Evolutionary conservation across 306 rosid species (phyloP).

Genomic region (Vicia faba): DNA sequence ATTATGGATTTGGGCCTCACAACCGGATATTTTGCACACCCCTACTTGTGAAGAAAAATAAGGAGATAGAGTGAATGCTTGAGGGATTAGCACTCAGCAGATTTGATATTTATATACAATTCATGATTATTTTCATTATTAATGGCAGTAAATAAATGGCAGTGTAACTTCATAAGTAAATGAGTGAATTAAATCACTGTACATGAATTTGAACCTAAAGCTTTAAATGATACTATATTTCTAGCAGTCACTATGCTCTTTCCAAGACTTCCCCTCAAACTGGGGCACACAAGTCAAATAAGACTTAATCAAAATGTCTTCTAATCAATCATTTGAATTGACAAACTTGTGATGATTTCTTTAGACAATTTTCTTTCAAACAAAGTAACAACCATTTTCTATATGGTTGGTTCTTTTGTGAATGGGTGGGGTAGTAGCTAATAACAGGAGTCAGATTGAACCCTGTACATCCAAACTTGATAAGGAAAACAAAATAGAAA

Average conservation of each 20-base stretch:
- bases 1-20: no score
- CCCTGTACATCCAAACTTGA: background rate
- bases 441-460: background rate
- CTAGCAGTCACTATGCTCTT: background rate
- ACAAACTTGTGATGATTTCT: background rate
- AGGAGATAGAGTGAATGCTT: background rate
- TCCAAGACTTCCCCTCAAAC: background rate
- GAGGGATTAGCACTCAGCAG: background rate
- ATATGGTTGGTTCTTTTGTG: background rate
- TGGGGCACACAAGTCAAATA: background rate
- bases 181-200: background rate
- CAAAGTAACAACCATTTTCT: background rate
- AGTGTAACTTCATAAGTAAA: constrained; percentile 1
- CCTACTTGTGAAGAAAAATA: background rate
- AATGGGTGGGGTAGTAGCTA: background rate
- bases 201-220: background rate
- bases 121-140: background rate
- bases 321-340: background rate
- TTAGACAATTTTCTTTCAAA: background rate
- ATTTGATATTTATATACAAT: background rate
- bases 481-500: background rate
- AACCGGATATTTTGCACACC: no score
- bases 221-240: background rate
- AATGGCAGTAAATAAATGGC: background rate
- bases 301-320: background rate